A percentile compares a stretch with the other conserved stretches of the same genome.
Evolutionary conservation across 2,329 filamentous ascomycete genomes (phyloP).

Genomic region (Sporothrix mexicana): DNA sequence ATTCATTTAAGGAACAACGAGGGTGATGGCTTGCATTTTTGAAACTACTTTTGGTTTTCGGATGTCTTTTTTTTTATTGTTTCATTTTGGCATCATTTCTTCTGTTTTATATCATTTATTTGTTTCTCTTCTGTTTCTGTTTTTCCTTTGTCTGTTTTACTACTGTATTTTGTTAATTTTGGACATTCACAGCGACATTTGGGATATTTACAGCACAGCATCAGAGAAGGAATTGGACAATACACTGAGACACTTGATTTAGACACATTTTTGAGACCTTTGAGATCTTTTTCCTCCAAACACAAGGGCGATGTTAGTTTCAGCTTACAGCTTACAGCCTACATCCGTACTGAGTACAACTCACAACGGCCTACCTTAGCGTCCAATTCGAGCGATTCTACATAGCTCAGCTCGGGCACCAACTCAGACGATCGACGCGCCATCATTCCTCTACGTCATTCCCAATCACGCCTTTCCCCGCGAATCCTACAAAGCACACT

Average conservation of each 20-base stretch:
- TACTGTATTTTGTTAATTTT: background rate
- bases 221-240: background rate
- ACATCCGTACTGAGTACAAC: too few species aligned
- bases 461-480: conserved; percentile 27
- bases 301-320: background rate
- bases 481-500: background rate
- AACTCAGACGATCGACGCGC: conserved; percentile 5
- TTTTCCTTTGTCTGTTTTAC: background rate
- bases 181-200: background rate
- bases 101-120: background rate
- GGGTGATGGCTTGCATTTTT: background rate
- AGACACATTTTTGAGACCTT: too few species aligned
- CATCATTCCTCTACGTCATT: conserved; percentile 21
- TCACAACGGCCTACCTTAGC: too few species aligned
- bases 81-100: background rate
- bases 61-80: background rate
- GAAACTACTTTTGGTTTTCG: background rate
- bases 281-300: too few species aligned
- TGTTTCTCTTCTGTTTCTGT: background rate
- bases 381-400: too few species aligned
- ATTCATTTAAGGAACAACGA: background rate
- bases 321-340: background rate
- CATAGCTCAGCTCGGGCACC: too few species aligned
- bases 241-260: background rate
- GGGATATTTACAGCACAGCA: background rate